Conservation (phyloP, 1,284 basidiomycete genomes). For the Irpex sp. region DNA sequence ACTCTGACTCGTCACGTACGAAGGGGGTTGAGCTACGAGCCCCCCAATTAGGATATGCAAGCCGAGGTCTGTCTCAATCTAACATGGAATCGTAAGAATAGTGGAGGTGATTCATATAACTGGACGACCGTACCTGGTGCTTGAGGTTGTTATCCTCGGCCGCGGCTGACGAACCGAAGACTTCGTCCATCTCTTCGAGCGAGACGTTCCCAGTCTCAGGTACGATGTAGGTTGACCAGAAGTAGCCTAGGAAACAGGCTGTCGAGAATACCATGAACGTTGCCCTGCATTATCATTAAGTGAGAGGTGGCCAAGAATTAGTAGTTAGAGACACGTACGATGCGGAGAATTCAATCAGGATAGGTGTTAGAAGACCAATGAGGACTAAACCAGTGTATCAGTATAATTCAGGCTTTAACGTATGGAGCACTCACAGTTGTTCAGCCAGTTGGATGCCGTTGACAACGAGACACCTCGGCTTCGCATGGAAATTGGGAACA, state of each 20-base stretch:
- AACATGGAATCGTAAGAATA: background rate
- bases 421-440: slow-evolving; percentile 56
- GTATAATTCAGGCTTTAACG: background rate
- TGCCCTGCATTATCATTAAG: slow-evolving; percentile 32
- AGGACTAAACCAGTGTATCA: slow-evolving; percentile 46
- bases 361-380: slow-evolving; percentile 77
- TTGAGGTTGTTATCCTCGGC: slow-evolving; percentile 47
- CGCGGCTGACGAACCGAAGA: slow-evolving; percentile 59
- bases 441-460: slow-evolving; percentile 83
- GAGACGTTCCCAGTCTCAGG: slow-evolving; percentile 77
- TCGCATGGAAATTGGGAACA: slow-evolving; percentile 85
- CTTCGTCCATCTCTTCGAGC: slow-evolving; percentile 71
- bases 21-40: background rate
- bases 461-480: slow-evolving; percentile 81
- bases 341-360: slow-evolving; percentile 60
- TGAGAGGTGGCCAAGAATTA: background rate
- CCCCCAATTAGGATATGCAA: background rate
- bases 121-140: slow-evolving; percentile 35
- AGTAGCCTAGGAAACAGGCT: slow-evolving; percentile 60
- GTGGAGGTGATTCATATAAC: background rate
- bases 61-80: background rate
- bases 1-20: background rate
- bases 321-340: too few relatives aligned
- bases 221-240: slow-evolving; percentile 66
- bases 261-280: slow-evolving; percentile 68